A percentile compares a stretch with the other conserved stretches of the same genome.
Conservation (phyloP, 2,329 filamentous ascomycete genomes). For the Arthrobotrys sphaeroides region DNA sequence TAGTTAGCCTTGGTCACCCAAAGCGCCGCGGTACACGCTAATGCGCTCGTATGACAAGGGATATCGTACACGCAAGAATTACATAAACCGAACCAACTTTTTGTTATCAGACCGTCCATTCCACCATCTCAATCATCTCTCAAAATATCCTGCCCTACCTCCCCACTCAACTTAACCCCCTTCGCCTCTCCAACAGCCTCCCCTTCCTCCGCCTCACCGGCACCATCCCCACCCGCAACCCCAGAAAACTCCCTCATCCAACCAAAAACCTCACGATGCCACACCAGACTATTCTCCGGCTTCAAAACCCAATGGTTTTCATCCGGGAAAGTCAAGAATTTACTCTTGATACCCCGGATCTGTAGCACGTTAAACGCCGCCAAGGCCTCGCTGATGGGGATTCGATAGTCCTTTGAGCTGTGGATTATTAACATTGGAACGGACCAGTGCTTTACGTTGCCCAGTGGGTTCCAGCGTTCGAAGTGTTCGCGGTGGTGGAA, state of each 20-base stretch:
- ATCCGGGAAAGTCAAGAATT: conserved; percentile 82
- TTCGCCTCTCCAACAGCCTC: conserved; percentile 19
- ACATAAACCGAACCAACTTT: not conserved
- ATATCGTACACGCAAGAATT: not conserved
- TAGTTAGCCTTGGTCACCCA: no score
- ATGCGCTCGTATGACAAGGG: no score
- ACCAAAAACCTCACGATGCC: conserved; percentile 84
- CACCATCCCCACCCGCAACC: not conserved
- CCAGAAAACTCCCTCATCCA: conserved; percentile 65
- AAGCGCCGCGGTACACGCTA: no score
- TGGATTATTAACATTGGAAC: conserved; percentile 92
- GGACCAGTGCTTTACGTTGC: conserved; percentile 74
- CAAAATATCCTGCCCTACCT: conserved; percentile 32
- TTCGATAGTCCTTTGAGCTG: conserved; percentile 86
- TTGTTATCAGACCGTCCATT: no score
- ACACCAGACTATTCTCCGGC: conserved; percentile 87
- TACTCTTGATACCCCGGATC: conserved; percentile 76
- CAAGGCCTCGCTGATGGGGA: conserved; percentile 84
- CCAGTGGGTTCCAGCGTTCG: conserved; percentile 75
- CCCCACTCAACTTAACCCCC: conserved; percentile 2
- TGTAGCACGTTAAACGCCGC: conserved; percentile 88
- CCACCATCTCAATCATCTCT: conserved; percentile 10
- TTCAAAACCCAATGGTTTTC: conserved; percentile 87
- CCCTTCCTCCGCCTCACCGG: conserved; percentile 19
- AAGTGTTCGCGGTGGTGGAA: conserved; percentile 71